Conservation (phyloP, 2,329 filamentous ascomycete genomes). For the Pyrenochaeta sp. region DNA sequence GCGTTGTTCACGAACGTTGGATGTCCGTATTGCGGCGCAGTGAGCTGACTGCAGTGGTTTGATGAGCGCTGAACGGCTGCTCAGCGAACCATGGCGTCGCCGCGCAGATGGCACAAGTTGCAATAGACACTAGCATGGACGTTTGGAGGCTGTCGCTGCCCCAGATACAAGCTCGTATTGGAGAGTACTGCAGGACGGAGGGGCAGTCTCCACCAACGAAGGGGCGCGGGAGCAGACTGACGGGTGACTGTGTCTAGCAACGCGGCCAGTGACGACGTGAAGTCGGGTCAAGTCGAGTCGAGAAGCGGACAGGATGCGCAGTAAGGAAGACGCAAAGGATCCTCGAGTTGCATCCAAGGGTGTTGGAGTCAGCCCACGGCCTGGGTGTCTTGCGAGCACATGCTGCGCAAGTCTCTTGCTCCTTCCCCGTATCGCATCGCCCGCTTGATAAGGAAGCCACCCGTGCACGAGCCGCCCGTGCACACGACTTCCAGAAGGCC, state of each 20-base stretch:
- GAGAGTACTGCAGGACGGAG: conserved; percentile 5
- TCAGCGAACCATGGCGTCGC: conserved; percentile 7
- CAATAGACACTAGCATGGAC: conserved; percentile 2
- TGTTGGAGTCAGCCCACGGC: not conserved
- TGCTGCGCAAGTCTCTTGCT: conserved; percentile 11
- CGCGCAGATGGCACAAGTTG: conserved; percentile 1
- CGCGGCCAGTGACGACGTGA: conserved; percentile 1
- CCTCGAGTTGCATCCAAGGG: not conserved
- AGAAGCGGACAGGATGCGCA: conserved; percentile 2
- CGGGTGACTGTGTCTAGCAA: conserved; percentile 6
- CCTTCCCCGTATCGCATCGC: conserved; percentile 3
- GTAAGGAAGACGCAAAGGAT: conserved; percentile 3
- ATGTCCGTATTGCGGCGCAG: conserved; percentile 4
- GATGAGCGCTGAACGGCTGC: conserved; percentile 3
- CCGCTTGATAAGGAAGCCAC: conserved; percentile 9
- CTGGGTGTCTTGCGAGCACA: conserved; percentile 14
- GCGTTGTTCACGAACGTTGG: not conserved
- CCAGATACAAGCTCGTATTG: conserved; percentile 21
- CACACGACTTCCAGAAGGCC: conserved; percentile 12
- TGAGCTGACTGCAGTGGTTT: conserved; percentile 10
- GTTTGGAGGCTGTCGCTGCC: not conserved
- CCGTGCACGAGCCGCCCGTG: conserved; percentile 4
- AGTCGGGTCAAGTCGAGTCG: not conserved
- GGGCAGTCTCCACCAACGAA: conserved; percentile 12
- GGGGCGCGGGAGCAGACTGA: conserved; percentile 8